phyloP scores from a whole-genome alignment of 805 yeast genomes.

The Candida broadrunensis region DNA sequence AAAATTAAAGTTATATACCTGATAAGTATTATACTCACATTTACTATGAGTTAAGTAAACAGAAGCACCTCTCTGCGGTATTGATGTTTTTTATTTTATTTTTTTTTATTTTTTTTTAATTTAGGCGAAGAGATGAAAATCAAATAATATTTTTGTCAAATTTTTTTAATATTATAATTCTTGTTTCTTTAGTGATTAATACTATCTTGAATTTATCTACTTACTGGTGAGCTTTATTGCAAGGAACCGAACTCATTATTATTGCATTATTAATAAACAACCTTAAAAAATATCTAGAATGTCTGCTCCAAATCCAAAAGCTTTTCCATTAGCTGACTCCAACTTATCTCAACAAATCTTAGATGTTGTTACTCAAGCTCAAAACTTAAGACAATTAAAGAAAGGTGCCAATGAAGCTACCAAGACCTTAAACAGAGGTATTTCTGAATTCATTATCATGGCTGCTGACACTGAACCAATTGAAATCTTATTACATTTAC shows the following conservation, averaged over 20 bases:
- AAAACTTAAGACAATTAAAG: conserved; percentile 96
- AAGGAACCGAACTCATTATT: conserved; percentile 45
- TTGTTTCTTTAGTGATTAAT: conserved; percentile 4
- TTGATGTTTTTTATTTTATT: too few species aligned
- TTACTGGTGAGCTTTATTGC: conserved; percentile 40
- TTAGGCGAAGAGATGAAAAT: too few species aligned
- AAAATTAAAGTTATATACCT: too few species aligned
- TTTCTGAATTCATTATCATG: conserved; percentile 98
- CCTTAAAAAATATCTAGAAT: conserved; percentile 27
- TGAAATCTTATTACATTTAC: conserved; percentile 95
- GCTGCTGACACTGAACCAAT: conserved; percentile 99
- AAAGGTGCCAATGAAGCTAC: conserved; percentile 99
- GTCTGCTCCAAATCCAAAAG: conserved; percentile 96
- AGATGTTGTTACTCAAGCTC: conserved; percentile 97
- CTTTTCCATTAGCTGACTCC: conserved; percentile 98
- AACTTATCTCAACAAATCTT: conserved; percentile 93
- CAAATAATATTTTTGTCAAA: too few species aligned
- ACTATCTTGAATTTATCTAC: background rate
- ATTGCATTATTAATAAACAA: background rate
- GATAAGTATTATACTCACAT: too few species aligned
- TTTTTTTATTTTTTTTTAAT: too few species aligned
- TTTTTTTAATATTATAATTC: too few species aligned
- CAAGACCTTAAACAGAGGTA: conserved; percentile 99
- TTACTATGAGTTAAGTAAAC: too few species aligned
- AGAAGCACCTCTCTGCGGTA: too few species aligned